Percentiles rank a stretch among this genome's conserved stretches.
Conservation (phyloP, 768 basidiomycete genomes). For the Multifurca ochricompacta region DNA sequence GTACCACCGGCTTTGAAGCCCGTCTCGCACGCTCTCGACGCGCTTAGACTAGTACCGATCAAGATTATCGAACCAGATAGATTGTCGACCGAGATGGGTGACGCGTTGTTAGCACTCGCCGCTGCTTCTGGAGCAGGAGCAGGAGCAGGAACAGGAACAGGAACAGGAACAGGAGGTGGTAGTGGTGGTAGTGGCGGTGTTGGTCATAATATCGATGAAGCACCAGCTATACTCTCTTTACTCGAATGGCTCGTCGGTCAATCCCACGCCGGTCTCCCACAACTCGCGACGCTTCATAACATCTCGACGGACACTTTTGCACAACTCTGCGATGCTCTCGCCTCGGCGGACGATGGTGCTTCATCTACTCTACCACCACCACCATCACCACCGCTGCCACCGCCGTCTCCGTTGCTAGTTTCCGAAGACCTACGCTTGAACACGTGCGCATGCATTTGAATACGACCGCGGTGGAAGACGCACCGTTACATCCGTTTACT, state of each 20-base stretch:
- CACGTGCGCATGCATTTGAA: slow-evolving; percentile 28
- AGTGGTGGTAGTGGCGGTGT: too few relatives aligned
- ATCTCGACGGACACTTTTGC: slow-evolving; percentile 41
- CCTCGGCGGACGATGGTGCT: too few relatives aligned
- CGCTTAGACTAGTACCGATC: slow-evolving; percentile 12
- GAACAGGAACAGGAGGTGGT: too few relatives aligned
- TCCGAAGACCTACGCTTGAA: too few relatives aligned
- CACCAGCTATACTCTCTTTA: slow-evolving; percentile 35
- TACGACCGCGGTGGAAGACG: slow-evolving; percentile 23
- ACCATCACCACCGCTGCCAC: too few relatives aligned
- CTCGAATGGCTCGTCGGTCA: slow-evolving; percentile 45
- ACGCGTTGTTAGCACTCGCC: slow-evolving; percentile 28
- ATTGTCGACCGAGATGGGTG: slow-evolving; percentile 32
- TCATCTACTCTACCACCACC: too few relatives aligned
- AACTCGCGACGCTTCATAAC: slow-evolving; percentile 40
- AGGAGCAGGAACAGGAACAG: too few relatives aligned
- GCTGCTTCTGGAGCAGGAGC: too few relatives aligned
- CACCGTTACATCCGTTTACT: not conserved
- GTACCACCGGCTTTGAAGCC: slow-evolving; percentile 2
- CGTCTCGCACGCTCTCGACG: slow-evolving; percentile 9
- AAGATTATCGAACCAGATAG: slow-evolving; percentile 17
- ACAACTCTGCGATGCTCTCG: slow-evolving; percentile 38
- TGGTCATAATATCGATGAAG: slow-evolving; percentile 19
- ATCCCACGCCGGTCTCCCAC: slow-evolving; percentile 34
- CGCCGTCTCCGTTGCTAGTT: too few relatives aligned